These are phyloP conservation scores for Penicillium sp. DNA, from an alignment of 2,329 filamentous ascomycete genomes.

Conservation along the genomic window DNA sequence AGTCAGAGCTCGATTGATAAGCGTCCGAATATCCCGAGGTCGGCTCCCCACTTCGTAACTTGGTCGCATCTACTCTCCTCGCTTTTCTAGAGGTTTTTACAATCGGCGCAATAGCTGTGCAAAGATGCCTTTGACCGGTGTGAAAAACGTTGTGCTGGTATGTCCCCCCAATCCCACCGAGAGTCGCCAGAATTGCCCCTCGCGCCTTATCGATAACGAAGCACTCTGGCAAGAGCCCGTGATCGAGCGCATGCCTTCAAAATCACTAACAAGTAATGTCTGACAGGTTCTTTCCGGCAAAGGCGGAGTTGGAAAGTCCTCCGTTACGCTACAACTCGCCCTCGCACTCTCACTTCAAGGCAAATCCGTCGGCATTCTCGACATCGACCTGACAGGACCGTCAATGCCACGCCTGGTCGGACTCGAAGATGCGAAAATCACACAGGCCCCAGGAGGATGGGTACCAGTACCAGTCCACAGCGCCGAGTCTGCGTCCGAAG, in stretches of 20 bases:
- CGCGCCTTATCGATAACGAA: constrained; percentile 45
- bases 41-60: constrained; percentile 16
- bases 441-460: constrained; percentile 89
- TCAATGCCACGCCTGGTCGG: constrained; percentile 95
- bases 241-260: neutral
- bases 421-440: constrained; percentile 85
- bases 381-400: constrained; percentile 93
- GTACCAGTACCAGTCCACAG: constrained; percentile 82
- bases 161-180: constrained; percentile 15
- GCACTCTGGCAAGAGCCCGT: neutral
- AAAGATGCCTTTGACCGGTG: constrained; percentile 45
- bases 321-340: constrained; percentile 93
- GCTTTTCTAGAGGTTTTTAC: neutral
- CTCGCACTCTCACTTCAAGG: constrained; percentile 83
- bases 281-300: constrained; percentile 82
- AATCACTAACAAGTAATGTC: constrained; percentile 3
- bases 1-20: constrained; percentile 31
- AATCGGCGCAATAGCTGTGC: neutral
- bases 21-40: constrained; percentile 21
- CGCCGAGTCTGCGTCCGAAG: constrained; percentile 37
- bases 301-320: constrained; percentile 97
- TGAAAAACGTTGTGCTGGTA: constrained; percentile 48
- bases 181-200: constrained; percentile 22
- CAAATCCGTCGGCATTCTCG: constrained; percentile 88
- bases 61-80: neutral